Evolutionary conservation across 2,329 filamentous ascomycete species (phyloP).

Genomic region (Leptographium galeiforme): DNA sequence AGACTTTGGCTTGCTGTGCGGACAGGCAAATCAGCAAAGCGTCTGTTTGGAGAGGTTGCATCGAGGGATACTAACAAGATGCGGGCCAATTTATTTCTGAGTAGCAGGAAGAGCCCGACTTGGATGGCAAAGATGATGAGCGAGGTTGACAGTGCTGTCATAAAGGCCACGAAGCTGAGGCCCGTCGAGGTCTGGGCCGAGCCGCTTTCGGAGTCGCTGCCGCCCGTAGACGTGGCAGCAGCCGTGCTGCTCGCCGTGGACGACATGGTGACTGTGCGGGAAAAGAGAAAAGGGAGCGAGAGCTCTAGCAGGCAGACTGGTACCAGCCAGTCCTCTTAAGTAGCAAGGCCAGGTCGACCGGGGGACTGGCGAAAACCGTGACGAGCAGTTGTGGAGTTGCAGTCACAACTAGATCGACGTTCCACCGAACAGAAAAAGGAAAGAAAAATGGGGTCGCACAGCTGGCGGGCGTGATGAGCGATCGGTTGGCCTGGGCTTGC

Average conservation of each 20-base stretch:
- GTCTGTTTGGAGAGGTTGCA: neutral
- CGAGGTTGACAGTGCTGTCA: slow-evolving; percentile 51
- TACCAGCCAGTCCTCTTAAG: neutral
- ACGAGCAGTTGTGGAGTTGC: neutral
- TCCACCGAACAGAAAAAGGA: neutral
- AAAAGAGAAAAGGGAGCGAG: neutral
- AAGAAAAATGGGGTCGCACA: neutral
- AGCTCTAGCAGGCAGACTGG: neutral
- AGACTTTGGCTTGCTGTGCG: slow-evolving; percentile 59
- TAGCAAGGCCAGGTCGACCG: neutral
- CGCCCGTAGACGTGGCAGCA: slow-evolving; percentile 5
- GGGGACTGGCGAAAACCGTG: neutral
- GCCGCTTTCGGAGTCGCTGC: slow-evolving; percentile 7
- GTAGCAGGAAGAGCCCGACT: slow-evolving; percentile 56
- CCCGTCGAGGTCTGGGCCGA: slow-evolving; percentile 20
- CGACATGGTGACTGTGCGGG: neutral
- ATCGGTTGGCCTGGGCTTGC: neutral
- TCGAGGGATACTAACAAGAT: slow-evolving; percentile 53
- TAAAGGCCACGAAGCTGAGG: slow-evolving; percentile 40
- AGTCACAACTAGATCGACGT: neutral
- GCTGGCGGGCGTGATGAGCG: neutral
- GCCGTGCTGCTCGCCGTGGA: slow-evolving; percentile 5
- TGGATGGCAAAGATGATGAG: slow-evolving; percentile 50
- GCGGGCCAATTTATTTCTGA: slow-evolving; percentile 65
- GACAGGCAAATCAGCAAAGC: neutral